Percentiles rank a stretch among this genome's conserved stretches.
These are phyloP conservation scores for Fraxinus baroniana DNA, from an alignment of 305 asterid species.

Conservation along the genomic window DNA sequence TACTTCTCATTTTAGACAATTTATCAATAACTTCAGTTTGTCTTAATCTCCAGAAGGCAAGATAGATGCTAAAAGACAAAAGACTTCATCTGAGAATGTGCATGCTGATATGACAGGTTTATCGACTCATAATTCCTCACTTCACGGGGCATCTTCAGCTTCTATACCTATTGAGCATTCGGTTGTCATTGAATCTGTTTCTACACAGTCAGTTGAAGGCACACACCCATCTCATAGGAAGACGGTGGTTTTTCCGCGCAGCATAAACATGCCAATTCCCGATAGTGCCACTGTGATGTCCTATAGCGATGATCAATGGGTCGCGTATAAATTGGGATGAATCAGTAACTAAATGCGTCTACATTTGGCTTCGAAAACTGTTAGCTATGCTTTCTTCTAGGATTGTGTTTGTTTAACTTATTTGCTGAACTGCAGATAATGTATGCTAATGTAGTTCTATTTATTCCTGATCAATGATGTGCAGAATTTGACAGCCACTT, in stretches of 20 bases:
- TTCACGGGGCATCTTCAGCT: conserved; percentile 10
- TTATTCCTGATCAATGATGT: not conserved
- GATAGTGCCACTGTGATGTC: conserved; percentile 40
- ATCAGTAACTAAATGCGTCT: conserved; percentile 24
- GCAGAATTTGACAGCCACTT: not conserved
- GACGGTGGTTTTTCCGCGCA: conserved; percentile 42
- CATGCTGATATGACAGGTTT: conserved; percentile 26
- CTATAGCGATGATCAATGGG: conserved; percentile 48
- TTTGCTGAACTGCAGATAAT: not conserved
- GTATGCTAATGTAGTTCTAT: not conserved
- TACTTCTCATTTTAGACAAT: not conserved
- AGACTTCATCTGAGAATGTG: conserved; percentile 29
- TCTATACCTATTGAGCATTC: conserved; percentile 19
- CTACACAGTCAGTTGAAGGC: conserved; percentile 23
- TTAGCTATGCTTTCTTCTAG: not conserved
- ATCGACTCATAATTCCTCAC: conserved; percentile 10
- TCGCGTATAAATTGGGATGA: conserved; percentile 35
- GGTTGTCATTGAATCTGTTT: conserved; percentile 10
- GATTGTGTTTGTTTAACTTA: not conserved
- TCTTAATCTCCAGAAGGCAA: conserved; percentile 31
- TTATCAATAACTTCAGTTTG: not conserved
- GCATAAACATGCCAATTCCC: conserved; percentile 33
- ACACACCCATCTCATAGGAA: conserved; percentile 15
- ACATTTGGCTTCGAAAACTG: not conserved
- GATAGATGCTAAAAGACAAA: conserved; percentile 38